A percentile compares a stretch with the other conserved stretches of the same genome.
These are phyloP conservation scores for Alternaria rosae DNA, from an alignment of 2,329 filamentous ascomycete genomes.

Conservation along the genomic window DNA sequence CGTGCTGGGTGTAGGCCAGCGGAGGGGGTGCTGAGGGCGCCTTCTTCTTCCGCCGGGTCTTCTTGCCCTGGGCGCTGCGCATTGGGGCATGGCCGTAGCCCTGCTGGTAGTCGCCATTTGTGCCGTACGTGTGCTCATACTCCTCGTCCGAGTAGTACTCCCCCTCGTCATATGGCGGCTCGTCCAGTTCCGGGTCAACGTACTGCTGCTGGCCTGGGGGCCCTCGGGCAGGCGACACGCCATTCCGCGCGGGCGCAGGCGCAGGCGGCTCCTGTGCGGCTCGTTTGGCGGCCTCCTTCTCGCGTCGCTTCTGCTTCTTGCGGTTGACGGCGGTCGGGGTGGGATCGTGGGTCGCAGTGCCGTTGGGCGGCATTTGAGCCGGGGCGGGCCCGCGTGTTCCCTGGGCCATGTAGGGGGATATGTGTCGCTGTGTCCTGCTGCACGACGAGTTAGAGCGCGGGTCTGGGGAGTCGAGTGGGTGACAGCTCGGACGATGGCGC, in stretches of 20 bases:
- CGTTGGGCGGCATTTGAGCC: constrained; percentile 49
- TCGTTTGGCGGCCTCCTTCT: constrained; percentile 77
- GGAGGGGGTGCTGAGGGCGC: constrained; percentile 48
- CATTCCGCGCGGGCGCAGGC: constrained; percentile 33
- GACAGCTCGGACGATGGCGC: constrained; percentile 21
- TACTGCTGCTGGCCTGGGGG: constrained; percentile 49
- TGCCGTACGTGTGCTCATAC: constrained; percentile 42
- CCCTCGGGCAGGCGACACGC: constrained; percentile 28
- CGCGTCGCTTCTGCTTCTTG: constrained; percentile 93
- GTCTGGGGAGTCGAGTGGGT: constrained; percentile 15
- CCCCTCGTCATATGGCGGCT: constrained; percentile 44
- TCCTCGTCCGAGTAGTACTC: constrained; percentile 54
- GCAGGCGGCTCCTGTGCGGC: constrained; percentile 47
- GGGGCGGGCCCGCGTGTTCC: constrained; percentile 38
- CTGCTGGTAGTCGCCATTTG: constrained; percentile 43
- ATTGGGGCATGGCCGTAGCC: constrained; percentile 33
- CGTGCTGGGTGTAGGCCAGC: constrained; percentile 39
- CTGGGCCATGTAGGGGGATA: constrained; percentile 44
- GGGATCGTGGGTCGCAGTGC: constrained; percentile 46
- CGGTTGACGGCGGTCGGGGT: constrained; percentile 71
- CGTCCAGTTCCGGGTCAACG: constrained; percentile 55
- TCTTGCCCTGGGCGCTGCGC: constrained; percentile 49
- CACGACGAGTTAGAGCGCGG: neutral
- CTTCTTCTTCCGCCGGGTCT: constrained; percentile 75
- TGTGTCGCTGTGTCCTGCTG: neutral